Base-by-base conservation (phyloP, 257 asterid species). In the Solanum virginianum region DNA sequence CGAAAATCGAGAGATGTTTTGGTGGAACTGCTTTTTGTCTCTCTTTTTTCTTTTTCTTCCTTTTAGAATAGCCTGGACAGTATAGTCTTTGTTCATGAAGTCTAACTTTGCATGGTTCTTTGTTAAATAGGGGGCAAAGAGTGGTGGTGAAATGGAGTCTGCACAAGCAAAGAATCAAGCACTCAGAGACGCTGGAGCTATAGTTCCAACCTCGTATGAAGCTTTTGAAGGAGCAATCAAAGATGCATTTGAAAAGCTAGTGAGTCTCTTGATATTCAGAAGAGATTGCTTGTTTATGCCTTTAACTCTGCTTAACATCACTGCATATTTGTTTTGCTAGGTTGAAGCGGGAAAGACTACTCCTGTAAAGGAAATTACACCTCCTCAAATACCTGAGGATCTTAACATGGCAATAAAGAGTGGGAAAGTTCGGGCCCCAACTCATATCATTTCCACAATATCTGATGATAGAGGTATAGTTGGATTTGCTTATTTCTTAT, bases 131-230 rank as follows among this genome's bases (percentile, higher is more conserved):
- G 99, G 99, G 60, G 99, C 99, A 85, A 97, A 97, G 91, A 97
- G 99, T 92, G 99, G 99, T 80, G 98, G 98, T 65, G 99, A 97
- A 86, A 84, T 97, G 97, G 99, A 97, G 89, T 97, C 99, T 80
- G 99, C 99, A 49, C 99, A 97, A 92, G 99, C 95, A 85, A 97
- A 97, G 91, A 97, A 95, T 87, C 92, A 92, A 92, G 98, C 99
- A 84, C 97, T 97, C 77, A 90, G 87, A 89, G 98, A 95, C 17
- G 98, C 97, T 83, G 98, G 99, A 63, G 99, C 99, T 85, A 93
- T 89, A 82, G 99, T 97, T 85, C 99, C 99, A 72, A 93, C 98
- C 88, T 97, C 99, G n/a, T 97, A 56, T 86, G 99, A 97, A 91
- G 95, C 98, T 86, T 92, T 97, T 84, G 99, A 97, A 92, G 90